A percentile compares a stretch with the other conserved stretches of the same genome.
phyloP scores from a whole-genome alignment of 2,329 filamentous ascomycete genomes.

The Lasiodiplodia hormozganensis region DNA sequence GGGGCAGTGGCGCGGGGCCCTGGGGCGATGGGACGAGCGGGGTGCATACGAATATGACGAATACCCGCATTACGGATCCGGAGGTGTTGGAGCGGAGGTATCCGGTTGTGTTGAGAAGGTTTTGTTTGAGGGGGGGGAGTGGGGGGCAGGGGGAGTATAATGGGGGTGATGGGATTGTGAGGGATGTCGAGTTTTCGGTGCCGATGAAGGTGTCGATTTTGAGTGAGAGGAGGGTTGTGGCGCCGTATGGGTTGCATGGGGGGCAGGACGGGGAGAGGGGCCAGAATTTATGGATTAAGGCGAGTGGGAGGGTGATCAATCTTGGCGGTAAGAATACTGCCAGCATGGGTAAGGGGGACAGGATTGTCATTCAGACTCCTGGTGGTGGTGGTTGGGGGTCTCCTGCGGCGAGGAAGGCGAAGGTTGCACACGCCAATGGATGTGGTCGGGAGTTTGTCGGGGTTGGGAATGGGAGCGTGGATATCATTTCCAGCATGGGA shows the following conservation, averaged over 20 bases:
- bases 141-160: constrained; percentile 40
- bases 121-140: constrained; percentile 39
- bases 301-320: constrained; percentile 39
- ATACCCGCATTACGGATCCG: constrained; percentile 44
- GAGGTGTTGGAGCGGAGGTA: constrained; percentile 48
- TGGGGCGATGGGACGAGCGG: constrained; percentile 40
- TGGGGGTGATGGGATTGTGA: constrained; percentile 43
- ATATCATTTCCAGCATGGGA: background rate
- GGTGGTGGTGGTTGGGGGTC: background rate
- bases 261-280: constrained; percentile 39
- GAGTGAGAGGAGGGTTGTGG: constrained; percentile 45
- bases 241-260: constrained; percentile 46
- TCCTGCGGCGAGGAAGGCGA: background rate
- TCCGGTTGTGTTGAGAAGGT: constrained; percentile 43
- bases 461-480: background rate
- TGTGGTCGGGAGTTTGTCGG: background rate
- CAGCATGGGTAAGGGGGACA: constrained; percentile 41
- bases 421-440: background rate
- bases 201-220: constrained; percentile 46
- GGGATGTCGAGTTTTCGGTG: constrained; percentile 46
- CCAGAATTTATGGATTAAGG: constrained; percentile 10
- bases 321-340: constrained; percentile 44
- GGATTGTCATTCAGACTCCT: constrained; percentile 12
- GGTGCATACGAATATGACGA: constrained; percentile 44
- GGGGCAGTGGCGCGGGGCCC: constrained; percentile 45